Conservation (phyloP, 202 grass and related monocot genomes). For the Zizania palustris region DNA sequence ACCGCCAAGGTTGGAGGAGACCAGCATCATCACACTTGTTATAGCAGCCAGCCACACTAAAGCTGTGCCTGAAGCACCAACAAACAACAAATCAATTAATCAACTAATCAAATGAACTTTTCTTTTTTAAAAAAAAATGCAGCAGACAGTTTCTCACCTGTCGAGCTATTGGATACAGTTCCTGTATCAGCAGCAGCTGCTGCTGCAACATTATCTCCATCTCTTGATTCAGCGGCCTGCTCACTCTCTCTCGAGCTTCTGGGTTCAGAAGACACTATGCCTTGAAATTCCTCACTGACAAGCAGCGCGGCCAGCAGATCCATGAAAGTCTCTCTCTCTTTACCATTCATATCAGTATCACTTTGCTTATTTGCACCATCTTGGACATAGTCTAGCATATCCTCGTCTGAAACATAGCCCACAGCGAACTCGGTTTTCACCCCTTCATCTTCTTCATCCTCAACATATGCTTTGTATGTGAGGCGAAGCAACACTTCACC, state of each 20-base stretch:
- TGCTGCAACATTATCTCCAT: not conserved
- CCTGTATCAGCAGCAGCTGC: constrained; percentile 24
- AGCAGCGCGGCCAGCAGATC: constrained; percentile 83
- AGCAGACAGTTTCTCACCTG: constrained; percentile 40
- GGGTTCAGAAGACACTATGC: constrained; percentile 78
- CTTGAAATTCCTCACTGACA: constrained; percentile 98
- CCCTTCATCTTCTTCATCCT: constrained; percentile 85
- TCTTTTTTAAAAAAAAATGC: not conserved
- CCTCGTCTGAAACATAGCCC: constrained; percentile 59
- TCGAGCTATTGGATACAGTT: constrained; percentile 43
- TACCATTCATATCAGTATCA: constrained; percentile 37
- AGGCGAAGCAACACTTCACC: constrained; percentile 88
- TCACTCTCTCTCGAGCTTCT: constrained; percentile 53
- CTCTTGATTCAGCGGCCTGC: constrained; percentile 21
- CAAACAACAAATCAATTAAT: constrained; percentile 32
- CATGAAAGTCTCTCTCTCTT: constrained; percentile 93
- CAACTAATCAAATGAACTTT: constrained; percentile 8
- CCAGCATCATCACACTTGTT: constrained; percentile 65
- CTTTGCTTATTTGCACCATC: constrained; percentile 18
- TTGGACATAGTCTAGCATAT: constrained; percentile 55
- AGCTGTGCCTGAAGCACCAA: constrained; percentile 56
- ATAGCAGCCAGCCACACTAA: constrained; percentile 87
- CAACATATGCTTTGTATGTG: constrained; percentile 94
- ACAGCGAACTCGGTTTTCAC: constrained; percentile 41
- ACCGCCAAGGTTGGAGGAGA: constrained; percentile 64